Evolutionary conservation across 371 early-diverging fungal species (phyloP).

Genomic region (Haplosporangium sp.): DNA sequence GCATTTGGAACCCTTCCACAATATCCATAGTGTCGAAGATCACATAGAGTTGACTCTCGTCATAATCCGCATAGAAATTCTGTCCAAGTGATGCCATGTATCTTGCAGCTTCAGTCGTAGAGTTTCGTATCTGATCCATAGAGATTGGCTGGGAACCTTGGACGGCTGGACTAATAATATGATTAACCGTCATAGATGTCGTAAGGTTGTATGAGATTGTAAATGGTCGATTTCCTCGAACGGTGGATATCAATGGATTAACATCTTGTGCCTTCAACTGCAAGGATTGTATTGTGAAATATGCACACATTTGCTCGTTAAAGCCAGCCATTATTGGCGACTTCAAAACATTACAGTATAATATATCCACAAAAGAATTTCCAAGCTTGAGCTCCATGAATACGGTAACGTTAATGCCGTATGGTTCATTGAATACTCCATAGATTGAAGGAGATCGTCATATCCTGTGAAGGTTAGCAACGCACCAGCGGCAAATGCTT

Average conservation of each 20-base stretch:
- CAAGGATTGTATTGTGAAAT: neutral
- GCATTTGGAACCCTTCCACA: conserved; percentile 4
- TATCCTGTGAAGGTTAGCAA: neutral
- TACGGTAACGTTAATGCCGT: neutral
- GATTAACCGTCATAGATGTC: neutral
- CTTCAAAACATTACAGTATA: neutral
- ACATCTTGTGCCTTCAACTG: neutral
- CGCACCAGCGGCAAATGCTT: neutral
- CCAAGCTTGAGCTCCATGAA: neutral
- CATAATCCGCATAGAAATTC: conserved; percentile 2
- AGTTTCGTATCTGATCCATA: neutral
- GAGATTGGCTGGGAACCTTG: neutral
- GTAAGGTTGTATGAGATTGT: neutral
- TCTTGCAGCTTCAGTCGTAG: neutral
- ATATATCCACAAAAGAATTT: neutral
- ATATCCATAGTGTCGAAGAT: conserved; percentile 4
- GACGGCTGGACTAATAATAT: neutral
- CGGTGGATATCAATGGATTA: neutral
- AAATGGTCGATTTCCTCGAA: neutral
- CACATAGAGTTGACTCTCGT: neutral
- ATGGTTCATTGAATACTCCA: conserved; percentile 2
- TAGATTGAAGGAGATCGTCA: conserved; percentile 13
- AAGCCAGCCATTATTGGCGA: neutral
- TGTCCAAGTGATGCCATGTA: conserved; percentile 13
- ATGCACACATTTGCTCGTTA: neutral